Evolutionary conservation across 805 yeast species (phyloP), one percentile per base, ranked within the genome.

Genomic region (Dipodascopsis tothii): DNA sequence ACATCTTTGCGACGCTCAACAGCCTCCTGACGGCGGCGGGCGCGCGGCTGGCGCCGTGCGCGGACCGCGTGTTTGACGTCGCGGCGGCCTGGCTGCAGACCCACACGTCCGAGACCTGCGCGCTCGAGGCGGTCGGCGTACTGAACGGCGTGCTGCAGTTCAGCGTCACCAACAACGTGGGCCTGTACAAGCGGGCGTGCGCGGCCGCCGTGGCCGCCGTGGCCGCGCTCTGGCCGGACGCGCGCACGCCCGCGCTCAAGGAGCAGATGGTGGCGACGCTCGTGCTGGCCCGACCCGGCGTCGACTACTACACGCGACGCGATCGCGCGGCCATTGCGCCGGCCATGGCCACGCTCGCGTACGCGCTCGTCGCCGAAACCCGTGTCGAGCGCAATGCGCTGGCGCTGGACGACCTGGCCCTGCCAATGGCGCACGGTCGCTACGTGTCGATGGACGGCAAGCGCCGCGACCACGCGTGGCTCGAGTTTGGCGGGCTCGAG

Each of bases 241-340:
- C 48, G 2, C 42, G 34, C 19, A 23, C 43, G 2, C 5, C 19
- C 3, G 21, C 39, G 9, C 30, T 45, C 23, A 39, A 41, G 21
- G 50, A 45, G n/a, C 50, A 45, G 27, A 27, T 44, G n/a, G 6
- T 44, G 6, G 23, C 40, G 6, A 32, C 47, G 14, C n/a, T 39
- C 6, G 21, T 45, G 5, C 35, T 20, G 14, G 37, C 43, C 4
- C 35, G 28, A 7, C 51, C 51, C 5, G 45, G 40, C 11, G n/a
- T n/a, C n/a, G n/a, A n/a, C n/a, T n/a, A n/a, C n/a, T n/a, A n/a
- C n/a, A n/a, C n/a, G n/a, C n/a, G n/a, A n/a, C n/a, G n/a, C n/a
- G n/a, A n/a, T n/a, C n/a, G n/a, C n/a, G n/a, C n/a, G n/a, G n/a
- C n/a, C n/a, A n/a, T n/a, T n/a, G n/a, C n/a, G n/a, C n/a, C n/a